These are phyloP conservation scores for Tetracentron sinense DNA, from an alignment of 164 flowering plant species.

Conservation along the genomic window DNA sequence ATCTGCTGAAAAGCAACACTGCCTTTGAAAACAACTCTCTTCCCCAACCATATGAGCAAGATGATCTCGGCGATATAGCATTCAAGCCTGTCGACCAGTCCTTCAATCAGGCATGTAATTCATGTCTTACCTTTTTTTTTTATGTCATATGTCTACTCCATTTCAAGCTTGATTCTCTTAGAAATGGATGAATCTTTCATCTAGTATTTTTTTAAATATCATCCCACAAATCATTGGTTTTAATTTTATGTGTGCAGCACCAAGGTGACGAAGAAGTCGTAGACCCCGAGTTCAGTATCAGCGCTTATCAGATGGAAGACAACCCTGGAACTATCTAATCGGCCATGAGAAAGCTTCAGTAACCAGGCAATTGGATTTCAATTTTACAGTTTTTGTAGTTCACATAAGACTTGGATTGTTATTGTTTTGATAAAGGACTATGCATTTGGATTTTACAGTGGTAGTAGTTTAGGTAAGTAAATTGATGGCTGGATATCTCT, in stretches of 20 bases:
- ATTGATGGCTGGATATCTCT: no score
- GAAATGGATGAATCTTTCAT: background rate
- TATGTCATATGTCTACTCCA: no score
- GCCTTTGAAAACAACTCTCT: background rate
- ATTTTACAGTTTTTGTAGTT: no score
- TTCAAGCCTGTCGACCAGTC: background rate
- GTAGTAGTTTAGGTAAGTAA: background rate
- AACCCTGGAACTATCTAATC: no score
- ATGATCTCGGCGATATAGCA: background rate
- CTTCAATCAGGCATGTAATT: conserved; percentile 3
- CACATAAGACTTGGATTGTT: no score
- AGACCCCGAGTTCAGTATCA: conserved; percentile 6
- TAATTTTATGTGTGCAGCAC: conserved; percentile 3
- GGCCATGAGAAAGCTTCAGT: background rate
- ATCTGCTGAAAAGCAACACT: background rate
- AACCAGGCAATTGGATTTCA: background rate
- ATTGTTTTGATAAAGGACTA: no score
- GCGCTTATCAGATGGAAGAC: background rate
- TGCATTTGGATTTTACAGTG: background rate
- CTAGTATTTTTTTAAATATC: background rate
- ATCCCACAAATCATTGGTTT: background rate
- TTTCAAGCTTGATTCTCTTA: no score
- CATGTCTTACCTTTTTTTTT: background rate
- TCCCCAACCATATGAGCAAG: background rate
- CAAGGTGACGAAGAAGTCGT: conserved; percentile 6